Evolutionary conservation across 768 basidiomycete genomes (phyloP), one percentile per base, ranked within the genome.

Genomic region (Rhizopogon vesiculosus): DNA sequence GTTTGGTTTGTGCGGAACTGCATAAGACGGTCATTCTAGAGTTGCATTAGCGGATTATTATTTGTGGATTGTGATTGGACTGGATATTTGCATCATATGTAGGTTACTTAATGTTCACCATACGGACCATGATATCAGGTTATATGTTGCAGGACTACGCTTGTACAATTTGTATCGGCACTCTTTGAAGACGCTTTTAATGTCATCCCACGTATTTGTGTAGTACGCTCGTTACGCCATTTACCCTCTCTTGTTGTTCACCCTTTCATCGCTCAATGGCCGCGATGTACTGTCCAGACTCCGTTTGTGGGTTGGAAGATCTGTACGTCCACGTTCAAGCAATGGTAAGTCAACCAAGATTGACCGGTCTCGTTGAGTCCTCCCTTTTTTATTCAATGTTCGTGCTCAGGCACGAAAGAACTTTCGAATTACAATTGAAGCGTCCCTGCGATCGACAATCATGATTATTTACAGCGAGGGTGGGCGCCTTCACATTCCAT

Each of bases 81-180:
- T 55, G 52, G 49, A 55, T 39, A 55, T 54, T 49, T 41, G 4
- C 51, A 55, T 55, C 15, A 49, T 19, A 38, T 38, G 48, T 49
- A 49, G 39, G 15, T 33, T 48, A 48, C 45, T 49, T 49, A 19
- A 38, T 49, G 33, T 19, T 16, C 46, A 49, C 48, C 19, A 49
- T 49, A 49, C 22, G 19, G 35, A 49, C 4, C 4, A 25, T 25
- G 25, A 25, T 19, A 29, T 35, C 33, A 49, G 48, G 48, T 49
- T 22, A 49, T 48, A 35, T 35, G 33, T 48, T 35, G 35, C 35
- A 38, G 35, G 35, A 38, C 35, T 38, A 38, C 5, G 33, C 33
- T 22, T 5, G 15, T 49, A 35, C 35, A 13, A 28, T 35, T 38
- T 35, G 19, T 16, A 35, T 49, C 33, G 5, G 33, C 33, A 49